Conservation (phyloP, 2,329 filamentous ascomycete genomes). For the Remersonia thermophila region DNA sequence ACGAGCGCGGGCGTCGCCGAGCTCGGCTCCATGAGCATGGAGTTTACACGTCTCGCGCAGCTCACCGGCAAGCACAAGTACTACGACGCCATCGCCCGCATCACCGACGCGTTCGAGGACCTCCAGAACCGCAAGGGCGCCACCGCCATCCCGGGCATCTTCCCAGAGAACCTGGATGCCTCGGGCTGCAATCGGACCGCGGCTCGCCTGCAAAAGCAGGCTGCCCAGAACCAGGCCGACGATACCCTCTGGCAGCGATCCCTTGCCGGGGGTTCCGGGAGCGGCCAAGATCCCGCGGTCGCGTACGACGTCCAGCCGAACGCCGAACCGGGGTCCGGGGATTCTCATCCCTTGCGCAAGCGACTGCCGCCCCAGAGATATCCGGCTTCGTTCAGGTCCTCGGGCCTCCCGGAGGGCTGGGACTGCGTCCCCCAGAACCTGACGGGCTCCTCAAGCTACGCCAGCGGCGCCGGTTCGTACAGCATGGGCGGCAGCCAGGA, state of each 20-base stretch:
- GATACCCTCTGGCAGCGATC: conserved; percentile 11
- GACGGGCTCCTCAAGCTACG: conserved; percentile 21
- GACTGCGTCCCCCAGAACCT: conserved; percentile 51
- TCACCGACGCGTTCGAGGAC: conserved; percentile 67
- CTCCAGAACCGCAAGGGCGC: conserved; percentile 48
- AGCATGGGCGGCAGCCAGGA: conserved; percentile 55
- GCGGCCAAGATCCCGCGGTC: conserved; percentile 9
- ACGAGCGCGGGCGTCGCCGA: conserved; percentile 50
- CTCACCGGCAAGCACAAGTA: conserved; percentile 71
- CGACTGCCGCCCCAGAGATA: conserved; percentile 3
- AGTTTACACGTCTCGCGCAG: conserved; percentile 82
- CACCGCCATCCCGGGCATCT: conserved; percentile 65
- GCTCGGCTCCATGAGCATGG: conserved; percentile 67
- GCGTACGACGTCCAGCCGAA: conserved; percentile 16
- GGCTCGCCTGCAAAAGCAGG: conserved; percentile 19
- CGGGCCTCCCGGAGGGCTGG: conserved; percentile 25
- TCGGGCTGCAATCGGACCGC: conserved; percentile 60
- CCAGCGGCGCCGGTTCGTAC: conserved; percentile 35
- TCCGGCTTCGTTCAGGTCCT: conserved; percentile 22
- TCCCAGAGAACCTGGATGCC: conserved; percentile 65
- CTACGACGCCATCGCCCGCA: conserved; percentile 78
- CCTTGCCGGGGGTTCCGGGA: too few species aligned
- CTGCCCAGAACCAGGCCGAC: conserved; percentile 25
- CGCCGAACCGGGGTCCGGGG: background rate
- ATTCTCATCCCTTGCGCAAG: conserved; percentile 1